Conservation (phyloP, 805 yeast species). For the Ogataea pignaliae region DNA sequence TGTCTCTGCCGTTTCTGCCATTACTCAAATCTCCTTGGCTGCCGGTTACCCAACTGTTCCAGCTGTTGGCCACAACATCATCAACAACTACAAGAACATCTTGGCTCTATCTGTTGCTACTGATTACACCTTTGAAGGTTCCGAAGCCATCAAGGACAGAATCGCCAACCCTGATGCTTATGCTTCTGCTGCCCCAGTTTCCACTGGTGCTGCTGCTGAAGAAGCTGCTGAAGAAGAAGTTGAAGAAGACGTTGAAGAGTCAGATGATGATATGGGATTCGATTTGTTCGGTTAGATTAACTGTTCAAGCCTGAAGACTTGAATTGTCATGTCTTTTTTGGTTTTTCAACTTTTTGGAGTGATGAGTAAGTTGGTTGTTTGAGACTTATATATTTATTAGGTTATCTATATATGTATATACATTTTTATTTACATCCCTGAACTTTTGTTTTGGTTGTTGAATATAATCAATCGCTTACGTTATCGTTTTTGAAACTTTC, state of each 20-base stretch:
- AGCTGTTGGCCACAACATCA: constrained; percentile 97
- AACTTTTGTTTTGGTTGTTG: too few species aligned
- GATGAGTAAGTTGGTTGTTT: too few species aligned
- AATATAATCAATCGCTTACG: too few species aligned
- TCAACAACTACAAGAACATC: constrained; percentile 99
- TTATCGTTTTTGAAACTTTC: too few species aligned
- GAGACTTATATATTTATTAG: too few species aligned
- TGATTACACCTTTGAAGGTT: constrained; percentile 98
- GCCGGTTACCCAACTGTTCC: constrained; percentile 99
- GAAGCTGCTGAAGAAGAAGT: constrained; percentile 64
- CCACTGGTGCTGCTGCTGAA: constrained; percentile 67
- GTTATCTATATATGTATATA: too few species aligned
- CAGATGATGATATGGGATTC: constrained; percentile 90
- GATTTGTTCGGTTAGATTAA: constrained; percentile 89
- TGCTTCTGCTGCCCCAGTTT: constrained; percentile 99
- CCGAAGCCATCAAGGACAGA: constrained; percentile 98
- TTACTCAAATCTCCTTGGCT: constrained; percentile 96
- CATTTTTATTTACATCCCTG: too few species aligned
- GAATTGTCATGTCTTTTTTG: too few species aligned
- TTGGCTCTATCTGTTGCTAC: constrained; percentile 97
- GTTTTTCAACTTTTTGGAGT: too few species aligned
- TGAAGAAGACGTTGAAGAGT: constrained; percentile 67
- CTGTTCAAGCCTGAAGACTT: neutral
- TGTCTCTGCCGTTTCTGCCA: constrained; percentile 85
- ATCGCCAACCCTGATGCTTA: constrained; percentile 99